Evolutionary conservation across 2,329 filamentous ascomycete genomes (phyloP).

Genomic region (Trichoderma guizhouense): DNA sequence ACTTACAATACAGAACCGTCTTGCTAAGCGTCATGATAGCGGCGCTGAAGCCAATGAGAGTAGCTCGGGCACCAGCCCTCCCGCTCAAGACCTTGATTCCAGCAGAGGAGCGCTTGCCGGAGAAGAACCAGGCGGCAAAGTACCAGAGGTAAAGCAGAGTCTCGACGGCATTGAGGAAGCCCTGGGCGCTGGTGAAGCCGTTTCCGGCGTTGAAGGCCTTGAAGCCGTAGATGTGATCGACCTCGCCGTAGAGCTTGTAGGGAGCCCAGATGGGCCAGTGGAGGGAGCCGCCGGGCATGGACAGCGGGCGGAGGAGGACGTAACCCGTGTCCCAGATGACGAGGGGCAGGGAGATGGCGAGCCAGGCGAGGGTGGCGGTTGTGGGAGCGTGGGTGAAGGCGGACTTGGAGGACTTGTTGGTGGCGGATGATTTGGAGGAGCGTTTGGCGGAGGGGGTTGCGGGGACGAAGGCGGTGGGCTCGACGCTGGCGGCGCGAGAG

Average conservation of each 20-base stretch:
- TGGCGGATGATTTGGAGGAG: background rate
- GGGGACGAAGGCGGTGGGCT: constrained; percentile 20
- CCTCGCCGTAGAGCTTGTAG: constrained; percentile 74
- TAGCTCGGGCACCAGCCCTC: constrained; percentile 41
- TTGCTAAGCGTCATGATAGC: constrained; percentile 61
- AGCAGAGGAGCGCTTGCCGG: constrained; percentile 18
- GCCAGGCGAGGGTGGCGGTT: constrained; percentile 59
- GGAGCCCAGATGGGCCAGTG: constrained; percentile 72
- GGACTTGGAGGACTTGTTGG: constrained; percentile 17
- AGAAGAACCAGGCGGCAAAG: constrained; percentile 39
- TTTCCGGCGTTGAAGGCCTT: constrained; percentile 63
- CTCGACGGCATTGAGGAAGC: constrained; percentile 65
- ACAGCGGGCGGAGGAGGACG: constrained; percentile 73
- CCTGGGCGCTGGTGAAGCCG: constrained; percentile 78
- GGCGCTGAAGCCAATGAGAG: constrained; percentile 50
- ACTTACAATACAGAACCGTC: constrained; percentile 58
- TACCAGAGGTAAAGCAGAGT: constrained; percentile 60
- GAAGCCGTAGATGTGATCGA: constrained; percentile 81
- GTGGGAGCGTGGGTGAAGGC: constrained; percentile 47
- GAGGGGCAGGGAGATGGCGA: constrained; percentile 70
- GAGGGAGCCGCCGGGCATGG: constrained; percentile 72
- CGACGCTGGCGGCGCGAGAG: constrained; percentile 31
- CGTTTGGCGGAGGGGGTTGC: constrained; percentile 15
- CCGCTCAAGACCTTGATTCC: constrained; percentile 38
- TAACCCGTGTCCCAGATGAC: constrained; percentile 81